phyloP scores from a whole-genome alignment of 768 basidiomycete genomes.

The Suillus spraguei region DNA sequence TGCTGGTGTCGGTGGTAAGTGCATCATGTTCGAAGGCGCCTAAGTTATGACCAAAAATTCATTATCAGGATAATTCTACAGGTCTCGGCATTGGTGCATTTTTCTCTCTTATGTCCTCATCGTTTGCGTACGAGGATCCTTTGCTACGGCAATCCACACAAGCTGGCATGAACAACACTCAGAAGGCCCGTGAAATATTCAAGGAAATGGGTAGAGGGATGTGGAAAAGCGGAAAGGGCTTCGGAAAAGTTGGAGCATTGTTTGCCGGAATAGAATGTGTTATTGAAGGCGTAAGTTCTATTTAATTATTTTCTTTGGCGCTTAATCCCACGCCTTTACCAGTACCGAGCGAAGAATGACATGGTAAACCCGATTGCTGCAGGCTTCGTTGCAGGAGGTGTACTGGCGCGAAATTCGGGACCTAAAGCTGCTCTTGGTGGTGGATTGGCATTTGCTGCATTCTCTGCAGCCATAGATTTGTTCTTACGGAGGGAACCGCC shows the following conservation, averaged over 20 bases:
- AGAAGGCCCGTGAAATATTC: constrained; percentile 85
- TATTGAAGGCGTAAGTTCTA: constrained; percentile 81
- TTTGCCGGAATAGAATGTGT: constrained; percentile 97
- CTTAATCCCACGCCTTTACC: constrained; percentile 7
- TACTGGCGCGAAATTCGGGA: constrained; percentile 86
- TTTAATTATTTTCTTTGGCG: background rate
- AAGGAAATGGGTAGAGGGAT: constrained; percentile 94
- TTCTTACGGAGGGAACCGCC: constrained; percentile 81
- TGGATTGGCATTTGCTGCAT: constrained; percentile 89
- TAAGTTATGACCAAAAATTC: constrained; percentile 12
- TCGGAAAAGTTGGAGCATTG: constrained; percentile 91
- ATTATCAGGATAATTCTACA: constrained; percentile 32
- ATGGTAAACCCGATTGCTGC: constrained; percentile 88
- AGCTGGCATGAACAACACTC: constrained; percentile 57
- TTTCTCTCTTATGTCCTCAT: constrained; percentile 94
- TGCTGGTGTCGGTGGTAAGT: constrained; percentile 81
- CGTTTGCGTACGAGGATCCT: constrained; percentile 95
- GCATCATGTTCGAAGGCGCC: background rate
- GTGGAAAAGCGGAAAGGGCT: constrained; percentile 88
- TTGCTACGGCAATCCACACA: constrained; percentile 66
- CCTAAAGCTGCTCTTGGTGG: constrained; percentile 87
- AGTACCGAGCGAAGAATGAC: constrained; percentile 98
- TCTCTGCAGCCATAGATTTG: constrained; percentile 86
- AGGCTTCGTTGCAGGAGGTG: constrained; percentile 86
- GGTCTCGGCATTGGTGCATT: constrained; percentile 93